Percentiles rank a stretch among this genome's conserved stretches.
These are phyloP conservation scores for Stephanocyclus meneghinianus DNA, from an alignment of 352 stramenopile genomes.

Conservation along the genomic window DNA sequence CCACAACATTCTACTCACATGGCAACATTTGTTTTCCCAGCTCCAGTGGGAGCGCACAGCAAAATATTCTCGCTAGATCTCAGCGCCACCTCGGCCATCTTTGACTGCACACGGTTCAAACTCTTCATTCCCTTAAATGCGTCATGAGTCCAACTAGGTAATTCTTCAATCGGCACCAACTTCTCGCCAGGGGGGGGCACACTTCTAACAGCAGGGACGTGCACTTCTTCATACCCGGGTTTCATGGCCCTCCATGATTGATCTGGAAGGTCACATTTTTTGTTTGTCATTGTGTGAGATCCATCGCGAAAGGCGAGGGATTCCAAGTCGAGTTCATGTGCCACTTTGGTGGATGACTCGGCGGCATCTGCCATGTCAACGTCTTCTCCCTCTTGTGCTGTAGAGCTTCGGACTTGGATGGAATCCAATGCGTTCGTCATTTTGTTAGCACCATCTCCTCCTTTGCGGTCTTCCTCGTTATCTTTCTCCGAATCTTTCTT, in stretches of 20 bases:
- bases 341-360: slow-evolving; percentile 24
- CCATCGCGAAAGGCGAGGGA: slow-evolving; percentile 93
- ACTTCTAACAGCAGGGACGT: slow-evolving; percentile 93
- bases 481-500: slow-evolving; percentile 31
- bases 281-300: slow-evolving; percentile 98
- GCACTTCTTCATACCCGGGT: slow-evolving; percentile 98
- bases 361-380: slow-evolving; percentile 36
- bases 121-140: slow-evolving; percentile 97
- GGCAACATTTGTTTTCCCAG: slow-evolving; percentile 98
- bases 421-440: slow-evolving; percentile 69
- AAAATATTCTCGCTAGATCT: slow-evolving; percentile 95
- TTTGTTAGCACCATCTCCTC: slow-evolving; percentile 32
- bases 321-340: slow-evolving; percentile 92
- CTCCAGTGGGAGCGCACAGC: slow-evolving; percentile 97
- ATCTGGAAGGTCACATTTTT: slow-evolving; percentile 93
- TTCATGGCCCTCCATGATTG: slow-evolving; percentile 96
- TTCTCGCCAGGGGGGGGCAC: slow-evolving; percentile 80
- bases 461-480: slow-evolving; percentile 47
- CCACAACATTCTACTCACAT: slow-evolving; percentile 64
- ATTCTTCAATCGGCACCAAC: slow-evolving; percentile 87
- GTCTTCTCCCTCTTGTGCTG: slow-evolving; percentile 34
- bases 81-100: slow-evolving; percentile 92
- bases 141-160: slow-evolving; percentile 93
- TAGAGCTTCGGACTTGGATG: slow-evolving; percentile 47
- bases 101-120: slow-evolving; percentile 98